These are phyloP conservation scores for Vaccinium darrowii DNA, from an alignment of 148 eudicot species.

Conservation along the genomic window DNA sequence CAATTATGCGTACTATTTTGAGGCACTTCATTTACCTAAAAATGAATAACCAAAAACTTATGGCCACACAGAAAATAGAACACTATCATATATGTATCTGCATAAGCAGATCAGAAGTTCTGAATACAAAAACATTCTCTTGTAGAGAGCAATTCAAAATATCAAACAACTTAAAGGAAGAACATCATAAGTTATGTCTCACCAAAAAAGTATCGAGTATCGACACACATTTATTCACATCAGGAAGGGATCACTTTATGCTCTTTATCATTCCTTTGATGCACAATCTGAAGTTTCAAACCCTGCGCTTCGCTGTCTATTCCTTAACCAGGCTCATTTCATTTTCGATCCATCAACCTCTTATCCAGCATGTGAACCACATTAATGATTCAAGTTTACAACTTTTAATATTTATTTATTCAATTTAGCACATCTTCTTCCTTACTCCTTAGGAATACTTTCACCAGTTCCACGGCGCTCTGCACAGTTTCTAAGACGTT, in stretches of 20 bases:
- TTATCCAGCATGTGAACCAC: not conserved
- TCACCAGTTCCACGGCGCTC: not conserved
- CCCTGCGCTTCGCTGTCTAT: conserved; percentile 22
- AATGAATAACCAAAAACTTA: too few relatives aligned
- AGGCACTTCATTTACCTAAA: too few relatives aligned
- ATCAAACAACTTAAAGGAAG: not conserved
- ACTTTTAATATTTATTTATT: too few relatives aligned
- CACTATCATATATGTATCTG: too few relatives aligned
- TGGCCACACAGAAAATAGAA: too few relatives aligned
- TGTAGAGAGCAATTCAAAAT: not conserved
- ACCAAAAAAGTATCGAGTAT: not conserved
- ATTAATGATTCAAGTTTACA: not conserved
- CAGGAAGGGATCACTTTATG: not conserved
- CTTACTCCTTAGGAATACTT: not conserved
- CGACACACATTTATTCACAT: conserved; percentile 1
- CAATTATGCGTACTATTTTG: too few relatives aligned
- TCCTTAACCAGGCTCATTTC: not conserved
- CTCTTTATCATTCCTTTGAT: conserved; percentile 3
- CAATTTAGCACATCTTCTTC: not conserved
- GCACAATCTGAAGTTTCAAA: conserved; percentile 18
- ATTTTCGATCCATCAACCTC: not conserved
- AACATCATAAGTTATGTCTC: not conserved
- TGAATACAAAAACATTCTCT: not conserved
- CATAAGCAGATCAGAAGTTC: too few relatives aligned
- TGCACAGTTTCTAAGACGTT: not conserved